Conservation (phyloP, 1,284 basidiomycete species). For the Ustilago bromivora region DNA sequence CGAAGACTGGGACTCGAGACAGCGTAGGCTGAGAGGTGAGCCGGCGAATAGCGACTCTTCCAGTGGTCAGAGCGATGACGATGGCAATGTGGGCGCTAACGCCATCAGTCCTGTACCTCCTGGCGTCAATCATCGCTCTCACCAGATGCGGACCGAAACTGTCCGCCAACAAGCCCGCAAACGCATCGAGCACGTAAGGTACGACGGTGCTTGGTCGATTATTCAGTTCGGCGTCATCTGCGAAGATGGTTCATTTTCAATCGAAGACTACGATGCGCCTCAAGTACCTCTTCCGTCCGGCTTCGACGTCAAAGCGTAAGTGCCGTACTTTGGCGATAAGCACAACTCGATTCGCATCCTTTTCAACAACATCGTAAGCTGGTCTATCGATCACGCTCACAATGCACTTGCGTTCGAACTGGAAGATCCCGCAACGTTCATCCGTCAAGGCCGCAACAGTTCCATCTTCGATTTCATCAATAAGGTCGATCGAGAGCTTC, state of each 20-base stretch:
- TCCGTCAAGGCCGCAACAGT: constrained; percentile 28
- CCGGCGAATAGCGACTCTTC: not conserved
- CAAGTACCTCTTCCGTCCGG: constrained; percentile 17
- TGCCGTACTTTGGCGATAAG: constrained; percentile 30
- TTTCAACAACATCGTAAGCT: constrained; percentile 40
- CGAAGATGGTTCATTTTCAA: constrained; percentile 39
- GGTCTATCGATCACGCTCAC: constrained; percentile 32
- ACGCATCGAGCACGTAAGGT: not conserved
- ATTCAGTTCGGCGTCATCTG: constrained; percentile 43
- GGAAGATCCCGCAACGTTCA: constrained; percentile 40
- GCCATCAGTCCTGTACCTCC: not conserved
- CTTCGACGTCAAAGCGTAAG: constrained; percentile 24
- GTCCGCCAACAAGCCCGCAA: not conserved
- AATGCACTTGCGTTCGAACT: constrained; percentile 33
- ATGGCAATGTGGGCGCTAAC: not conserved
- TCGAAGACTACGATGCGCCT: constrained; percentile 31
- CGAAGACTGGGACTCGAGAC: constrained; percentile 21
- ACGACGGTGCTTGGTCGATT: constrained; percentile 21
- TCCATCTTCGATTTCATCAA: constrained; percentile 29
- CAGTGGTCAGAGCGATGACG: constrained; percentile 7
- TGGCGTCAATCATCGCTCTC: not conserved
- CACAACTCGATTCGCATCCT: constrained; percentile 34
- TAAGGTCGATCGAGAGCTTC: not conserved
- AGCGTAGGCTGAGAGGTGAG: constrained; percentile 10
- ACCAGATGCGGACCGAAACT: constrained; percentile 1